Conservation (phyloP, 768 basidiomycete species). For the Russula abietina region DNA sequence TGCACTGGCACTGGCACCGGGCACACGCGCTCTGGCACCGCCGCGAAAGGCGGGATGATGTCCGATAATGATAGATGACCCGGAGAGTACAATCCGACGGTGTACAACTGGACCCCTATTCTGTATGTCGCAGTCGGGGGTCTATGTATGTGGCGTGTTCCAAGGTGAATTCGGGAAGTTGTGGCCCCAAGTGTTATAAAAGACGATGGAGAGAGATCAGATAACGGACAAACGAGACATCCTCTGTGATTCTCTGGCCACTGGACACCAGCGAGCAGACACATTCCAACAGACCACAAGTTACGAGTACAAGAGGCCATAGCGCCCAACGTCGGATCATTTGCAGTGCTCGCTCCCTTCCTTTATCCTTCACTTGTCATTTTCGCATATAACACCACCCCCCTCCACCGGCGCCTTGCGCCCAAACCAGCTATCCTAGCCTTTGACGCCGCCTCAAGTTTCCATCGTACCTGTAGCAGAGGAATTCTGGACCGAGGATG, state of each 20-base stretch:
- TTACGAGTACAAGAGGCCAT: not conserved
- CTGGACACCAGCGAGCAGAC: not conserved
- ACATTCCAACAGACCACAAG: not conserved
- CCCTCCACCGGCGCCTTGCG: not conserved
- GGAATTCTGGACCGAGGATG: slow-evolving; percentile 27
- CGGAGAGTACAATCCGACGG: not conserved
- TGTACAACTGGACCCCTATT: not conserved
- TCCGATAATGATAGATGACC: not conserved
- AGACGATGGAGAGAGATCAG: slow-evolving; percentile 13
- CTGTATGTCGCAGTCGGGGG: not conserved
- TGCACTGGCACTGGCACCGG: not conserved
- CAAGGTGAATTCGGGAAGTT: slow-evolving; percentile 9
- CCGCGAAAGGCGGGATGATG: not conserved
- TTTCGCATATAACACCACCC: slow-evolving; percentile 18
- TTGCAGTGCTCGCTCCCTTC: not conserved
- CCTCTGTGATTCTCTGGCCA: not conserved
- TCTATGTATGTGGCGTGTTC: not conserved
- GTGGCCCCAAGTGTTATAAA: not conserved
- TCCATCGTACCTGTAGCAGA: not conserved
- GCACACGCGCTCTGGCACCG: not conserved
- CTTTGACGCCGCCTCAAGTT: slow-evolving; percentile 18
- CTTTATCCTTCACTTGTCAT: not conserved
- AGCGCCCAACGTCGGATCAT: slow-evolving; percentile 22
- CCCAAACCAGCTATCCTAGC: slow-evolving; percentile 19
- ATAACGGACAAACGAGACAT: slow-evolving; percentile 11